These are phyloP conservation scores for Diplotaxis tenuifolia DNA, from an alignment of 345 rosid genomes.

Conservation along the genomic window DNA sequence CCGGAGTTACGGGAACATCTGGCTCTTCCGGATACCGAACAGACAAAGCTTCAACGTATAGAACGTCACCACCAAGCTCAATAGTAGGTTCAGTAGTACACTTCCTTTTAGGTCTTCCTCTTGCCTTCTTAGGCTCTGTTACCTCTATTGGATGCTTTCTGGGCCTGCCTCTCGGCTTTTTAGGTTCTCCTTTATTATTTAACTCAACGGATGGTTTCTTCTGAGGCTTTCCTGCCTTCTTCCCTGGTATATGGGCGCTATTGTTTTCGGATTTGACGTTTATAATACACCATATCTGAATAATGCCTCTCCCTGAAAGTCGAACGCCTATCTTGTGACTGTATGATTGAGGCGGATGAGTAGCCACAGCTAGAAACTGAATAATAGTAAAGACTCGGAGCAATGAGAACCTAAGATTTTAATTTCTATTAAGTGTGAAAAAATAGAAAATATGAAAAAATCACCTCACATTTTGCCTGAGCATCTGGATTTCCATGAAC, in stretches of 20 bases:
- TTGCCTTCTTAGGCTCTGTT: constrained; percentile 31
- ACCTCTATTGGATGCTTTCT: constrained; percentile 42
- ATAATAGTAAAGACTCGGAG: neutral
- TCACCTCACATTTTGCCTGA: constrained; percentile 68
- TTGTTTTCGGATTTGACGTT: constrained; percentile 41
- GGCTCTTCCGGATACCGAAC: constrained; percentile 52
- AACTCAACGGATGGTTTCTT: constrained; percentile 27
- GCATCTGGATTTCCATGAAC: constrained; percentile 45
- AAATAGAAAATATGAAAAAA: constrained; percentile 13
- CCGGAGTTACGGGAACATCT: constrained; percentile 38
- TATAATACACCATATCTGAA: constrained; percentile 86
- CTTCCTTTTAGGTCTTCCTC: constrained; percentile 38
- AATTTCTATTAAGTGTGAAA: neutral
- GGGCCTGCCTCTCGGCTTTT: constrained; percentile 57
- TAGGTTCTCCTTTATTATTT: constrained; percentile 23
- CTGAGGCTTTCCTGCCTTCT: constrained; percentile 20
- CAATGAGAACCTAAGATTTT: constrained; percentile 12
- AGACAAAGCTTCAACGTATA: constrained; percentile 43
- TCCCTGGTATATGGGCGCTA: constrained; percentile 18
- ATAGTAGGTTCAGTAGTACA: constrained; percentile 32
- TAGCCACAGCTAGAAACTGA: constrained; percentile 86
- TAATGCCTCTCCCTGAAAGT: constrained; percentile 72
- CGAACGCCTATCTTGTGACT: constrained; percentile 72
- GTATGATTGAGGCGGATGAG: constrained; percentile 82
- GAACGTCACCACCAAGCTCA: constrained; percentile 34